phyloP scores from a whole-genome alignment of 2,329 filamentous ascomycete genomes.

The Ploettnerulaceae sp. region DNA sequence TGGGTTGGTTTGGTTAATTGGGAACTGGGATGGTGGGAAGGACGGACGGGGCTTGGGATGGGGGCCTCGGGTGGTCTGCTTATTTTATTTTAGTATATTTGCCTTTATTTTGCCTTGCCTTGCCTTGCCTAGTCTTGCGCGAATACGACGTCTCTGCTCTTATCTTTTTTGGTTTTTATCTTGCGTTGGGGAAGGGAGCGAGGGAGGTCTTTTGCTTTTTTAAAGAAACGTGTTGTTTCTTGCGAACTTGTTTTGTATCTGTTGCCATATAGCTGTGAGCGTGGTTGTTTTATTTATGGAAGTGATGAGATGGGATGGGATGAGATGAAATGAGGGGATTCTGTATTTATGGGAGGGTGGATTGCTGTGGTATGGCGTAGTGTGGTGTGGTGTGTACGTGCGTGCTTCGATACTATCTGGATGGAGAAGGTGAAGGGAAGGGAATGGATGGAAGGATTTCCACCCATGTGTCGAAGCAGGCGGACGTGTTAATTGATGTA shows the following conservation, averaged over 20 bases:
- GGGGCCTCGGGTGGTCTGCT: background rate
- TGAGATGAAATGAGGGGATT: background rate
- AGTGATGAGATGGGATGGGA: too few species aligned
- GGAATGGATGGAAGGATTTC: background rate
- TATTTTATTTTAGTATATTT: background rate
- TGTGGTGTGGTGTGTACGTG: too few species aligned
- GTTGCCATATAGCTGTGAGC: background rate
- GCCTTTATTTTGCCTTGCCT: too few species aligned
- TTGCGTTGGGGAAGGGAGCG: too few species aligned
- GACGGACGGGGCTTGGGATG: background rate
- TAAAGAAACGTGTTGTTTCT: background rate
- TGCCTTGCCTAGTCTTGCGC: too few species aligned
- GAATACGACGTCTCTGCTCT: too few species aligned
- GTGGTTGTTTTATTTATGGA: too few species aligned
- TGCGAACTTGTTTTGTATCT: background rate
- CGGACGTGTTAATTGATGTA: too few species aligned
- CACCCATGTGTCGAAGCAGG: too few species aligned
- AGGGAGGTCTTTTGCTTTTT: background rate
- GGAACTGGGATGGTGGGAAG: background rate
- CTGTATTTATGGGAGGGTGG: conserved; percentile 6
- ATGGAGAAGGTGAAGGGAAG: background rate
- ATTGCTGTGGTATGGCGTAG: background rate
- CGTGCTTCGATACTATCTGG: too few species aligned
- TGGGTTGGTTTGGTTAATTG: too few species aligned
- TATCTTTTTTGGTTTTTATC: too few species aligned